Evolutionary conservation across 352 stramenopile species (phyloP).

Genomic region (Phytopythium chamaehyphon): DNA sequence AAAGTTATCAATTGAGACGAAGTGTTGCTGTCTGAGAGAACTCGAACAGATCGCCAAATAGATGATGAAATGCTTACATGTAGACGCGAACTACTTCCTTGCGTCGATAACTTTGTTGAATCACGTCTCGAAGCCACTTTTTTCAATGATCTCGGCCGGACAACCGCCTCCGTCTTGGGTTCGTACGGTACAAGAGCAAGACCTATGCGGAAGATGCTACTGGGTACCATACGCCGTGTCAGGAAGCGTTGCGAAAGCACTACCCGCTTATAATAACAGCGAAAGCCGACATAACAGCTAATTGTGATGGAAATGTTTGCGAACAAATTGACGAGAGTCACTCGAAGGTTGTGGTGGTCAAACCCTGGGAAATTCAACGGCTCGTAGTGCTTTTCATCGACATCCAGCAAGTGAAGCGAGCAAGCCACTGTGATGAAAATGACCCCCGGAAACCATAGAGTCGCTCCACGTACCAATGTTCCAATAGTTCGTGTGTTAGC

Average conservation of each 20-base stretch:
- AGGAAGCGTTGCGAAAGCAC: slow-evolving; percentile 1
- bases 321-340: slow-evolving; percentile 19
- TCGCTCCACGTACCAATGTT: slow-evolving; percentile 3
- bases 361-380: slow-evolving; percentile 1
- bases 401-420: slow-evolving; percentile 9
- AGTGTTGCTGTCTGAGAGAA: not conserved
- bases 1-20: not conserved
- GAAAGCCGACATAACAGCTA: slow-evolving; percentile 12
- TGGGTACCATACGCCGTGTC: not conserved
- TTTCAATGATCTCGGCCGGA: no score
- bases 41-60: not conserved
- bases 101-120: no score
- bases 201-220: not conserved
- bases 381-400: slow-evolving; percentile 10
- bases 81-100: not conserved
- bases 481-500: slow-evolving; percentile 17
- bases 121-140: not conserved
- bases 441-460: slow-evolving; percentile 12
- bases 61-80: not conserved
- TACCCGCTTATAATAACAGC: slow-evolving; percentile 2
- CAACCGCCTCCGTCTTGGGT: not conserved
- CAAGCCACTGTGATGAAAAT: slow-evolving; percentile 11
- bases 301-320: slow-evolving; percentile 19
- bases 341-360: slow-evolving; percentile 9
- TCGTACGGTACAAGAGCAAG: not conserved